phyloP scores from a whole-genome alignment of 768 basidiomycete genomes.

The Hebeloma cylindrosporum region DNA sequence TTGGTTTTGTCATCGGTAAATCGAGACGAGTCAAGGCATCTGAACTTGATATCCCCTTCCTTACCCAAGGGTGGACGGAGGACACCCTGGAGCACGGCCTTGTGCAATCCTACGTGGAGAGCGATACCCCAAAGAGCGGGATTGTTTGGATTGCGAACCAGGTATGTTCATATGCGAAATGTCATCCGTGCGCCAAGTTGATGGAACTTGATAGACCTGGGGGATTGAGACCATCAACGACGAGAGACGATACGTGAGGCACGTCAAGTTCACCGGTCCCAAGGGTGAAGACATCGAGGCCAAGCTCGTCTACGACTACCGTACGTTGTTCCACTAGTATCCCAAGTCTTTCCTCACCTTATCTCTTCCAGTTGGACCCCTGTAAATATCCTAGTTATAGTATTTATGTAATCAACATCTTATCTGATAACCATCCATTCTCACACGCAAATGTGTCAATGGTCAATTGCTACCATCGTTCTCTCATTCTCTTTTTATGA shows the following conservation, averaged over 20 bases:
- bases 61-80: slow-evolving; percentile 45
- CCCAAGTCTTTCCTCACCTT: no score
- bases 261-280: slow-evolving; percentile 63
- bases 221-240: slow-evolving; percentile 61
- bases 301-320: slow-evolving; percentile 65
- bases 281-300: slow-evolving; percentile 54
- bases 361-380: not conserved
- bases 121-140: slow-evolving; percentile 62
- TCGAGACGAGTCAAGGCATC: slow-evolving; percentile 49
- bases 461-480: not conserved
- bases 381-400: not conserved
- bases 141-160: slow-evolving; percentile 63
- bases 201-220: slow-evolving; percentile 49
- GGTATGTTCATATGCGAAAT: slow-evolving; percentile 47
- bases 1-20: slow-evolving; percentile 58
- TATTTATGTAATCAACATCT: slow-evolving; percentile 3
- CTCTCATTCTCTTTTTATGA: slow-evolving; percentile 5
- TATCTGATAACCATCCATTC: slow-evolving; percentile 5
- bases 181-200: slow-evolving; percentile 42
- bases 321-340: no score
- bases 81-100: slow-evolving; percentile 48
- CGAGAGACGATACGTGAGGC: slow-evolving; percentile 60
- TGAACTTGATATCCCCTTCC: slow-evolving; percentile 46
- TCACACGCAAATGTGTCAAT: not conserved
- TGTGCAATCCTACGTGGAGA: slow-evolving; percentile 50